Conservation (phyloP, 768 basidiomycete species). For the Nidularia pulvinata region DNA sequence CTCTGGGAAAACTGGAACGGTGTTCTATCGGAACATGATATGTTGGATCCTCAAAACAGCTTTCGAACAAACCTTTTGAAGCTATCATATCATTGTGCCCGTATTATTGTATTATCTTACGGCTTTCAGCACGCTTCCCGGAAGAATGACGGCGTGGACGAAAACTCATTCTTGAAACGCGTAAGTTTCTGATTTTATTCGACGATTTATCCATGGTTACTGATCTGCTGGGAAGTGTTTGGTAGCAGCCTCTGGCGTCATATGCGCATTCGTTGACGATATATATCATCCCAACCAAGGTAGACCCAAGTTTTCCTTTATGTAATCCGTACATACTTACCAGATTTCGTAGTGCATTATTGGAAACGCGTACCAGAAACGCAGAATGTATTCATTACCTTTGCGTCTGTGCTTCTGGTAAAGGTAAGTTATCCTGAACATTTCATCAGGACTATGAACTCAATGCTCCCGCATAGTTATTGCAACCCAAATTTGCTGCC, state of each 20-base stretch:
- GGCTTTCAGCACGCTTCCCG: slow-evolving; percentile 78
- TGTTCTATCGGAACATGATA: slow-evolving; percentile 48
- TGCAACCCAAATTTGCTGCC: slow-evolving; percentile 72
- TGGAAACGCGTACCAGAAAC: slow-evolving; percentile 79
- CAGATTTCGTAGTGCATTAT: slow-evolving; percentile 28
- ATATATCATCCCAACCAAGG: slow-evolving; percentile 57
- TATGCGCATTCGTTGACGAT: slow-evolving; percentile 58
- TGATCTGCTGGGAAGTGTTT: slow-evolving; percentile 46
- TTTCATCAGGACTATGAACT: neutral
- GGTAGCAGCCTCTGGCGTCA: slow-evolving; percentile 66
- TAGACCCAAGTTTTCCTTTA: slow-evolving; percentile 17
- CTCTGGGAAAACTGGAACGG: slow-evolving; percentile 58
- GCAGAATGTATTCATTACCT: slow-evolving; percentile 77
- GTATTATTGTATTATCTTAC: slow-evolving; percentile 72
- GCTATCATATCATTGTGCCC: slow-evolving; percentile 65
- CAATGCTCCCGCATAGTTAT: slow-evolving; percentile 42
- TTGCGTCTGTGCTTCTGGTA: slow-evolving; percentile 81
- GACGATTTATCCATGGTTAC: slow-evolving; percentile 1
- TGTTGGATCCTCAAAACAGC: slow-evolving; percentile 49
- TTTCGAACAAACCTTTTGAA: slow-evolving; percentile 67
- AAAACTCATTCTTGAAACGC: slow-evolving; percentile 65
- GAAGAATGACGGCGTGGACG: slow-evolving; percentile 51
- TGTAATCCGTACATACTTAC: neutral
- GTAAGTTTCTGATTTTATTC: slow-evolving; percentile 34
- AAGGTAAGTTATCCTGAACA: slow-evolving; percentile 47